Evolutionary conservation across 108 stramenopile genomes (phyloP).

Genomic region (Nitzschia sp.): DNA sequence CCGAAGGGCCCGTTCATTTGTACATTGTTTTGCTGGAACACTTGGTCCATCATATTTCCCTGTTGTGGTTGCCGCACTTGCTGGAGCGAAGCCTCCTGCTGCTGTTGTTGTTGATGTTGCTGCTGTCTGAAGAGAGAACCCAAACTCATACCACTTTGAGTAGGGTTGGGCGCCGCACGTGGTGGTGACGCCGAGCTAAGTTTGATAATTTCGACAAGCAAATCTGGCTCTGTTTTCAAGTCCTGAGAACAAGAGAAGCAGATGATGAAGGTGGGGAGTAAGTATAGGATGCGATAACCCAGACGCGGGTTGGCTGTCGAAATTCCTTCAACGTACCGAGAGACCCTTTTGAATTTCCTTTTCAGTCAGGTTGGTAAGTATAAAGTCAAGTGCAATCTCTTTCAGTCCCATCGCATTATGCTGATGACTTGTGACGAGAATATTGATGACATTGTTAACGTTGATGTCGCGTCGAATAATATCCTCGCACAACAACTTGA

Average conservation of each 20-base stretch:
- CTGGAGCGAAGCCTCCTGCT: neutral
- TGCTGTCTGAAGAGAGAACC: neutral
- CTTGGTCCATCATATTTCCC: conserved; percentile 1
- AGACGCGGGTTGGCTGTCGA: neutral
- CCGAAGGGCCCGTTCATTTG: conserved; percentile 16
- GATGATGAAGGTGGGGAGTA: neutral
- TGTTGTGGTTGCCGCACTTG: neutral
- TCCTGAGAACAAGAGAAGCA: conserved; percentile 26
- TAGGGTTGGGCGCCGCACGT: neutral
- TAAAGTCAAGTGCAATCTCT: conserved; percentile 88
- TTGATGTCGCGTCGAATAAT: conserved; percentile 77
- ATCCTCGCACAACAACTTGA: conserved; percentile 92
- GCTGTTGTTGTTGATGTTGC: neutral
- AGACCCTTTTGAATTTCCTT: conserved; percentile 63
- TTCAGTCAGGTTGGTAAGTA: conserved; percentile 72
- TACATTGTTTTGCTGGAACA: neutral
- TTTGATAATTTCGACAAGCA: conserved; percentile 92
- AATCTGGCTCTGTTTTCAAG: conserved; percentile 89
- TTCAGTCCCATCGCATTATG: conserved; percentile 81
- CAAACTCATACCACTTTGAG: neutral
- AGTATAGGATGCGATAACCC: neutral
- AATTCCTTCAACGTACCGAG: conserved; percentile 1
- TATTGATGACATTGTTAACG: conserved; percentile 75
- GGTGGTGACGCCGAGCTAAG: conserved; percentile 18
- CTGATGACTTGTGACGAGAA: conserved; percentile 80